Percentiles rank a stretch among this genome's conserved stretches.
Evolutionary conservation across 257 asterid species (phyloP).

Genomic region (Solanum chilense): DNA sequence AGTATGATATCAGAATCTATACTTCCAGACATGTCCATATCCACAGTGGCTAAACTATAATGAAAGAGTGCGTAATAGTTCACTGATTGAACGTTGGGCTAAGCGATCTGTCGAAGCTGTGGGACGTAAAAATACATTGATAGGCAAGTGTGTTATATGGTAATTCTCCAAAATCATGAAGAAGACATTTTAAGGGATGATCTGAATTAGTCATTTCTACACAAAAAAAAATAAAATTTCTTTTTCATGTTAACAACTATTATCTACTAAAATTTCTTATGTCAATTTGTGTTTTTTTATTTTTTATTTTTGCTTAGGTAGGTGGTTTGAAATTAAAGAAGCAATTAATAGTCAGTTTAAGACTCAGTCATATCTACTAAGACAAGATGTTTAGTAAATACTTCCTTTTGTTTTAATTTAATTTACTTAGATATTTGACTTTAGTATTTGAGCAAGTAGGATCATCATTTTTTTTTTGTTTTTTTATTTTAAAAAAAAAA

Average conservation of each 20-base stretch:
- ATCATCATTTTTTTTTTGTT: not conserved
- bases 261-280: not conserved
- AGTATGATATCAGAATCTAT: not conserved
- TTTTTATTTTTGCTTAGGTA: not conserved
- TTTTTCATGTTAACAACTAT: not conserved
- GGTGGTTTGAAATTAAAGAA: not conserved
- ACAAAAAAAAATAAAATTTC: not conserved
- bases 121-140: not conserved
- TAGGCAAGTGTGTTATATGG: not conserved
- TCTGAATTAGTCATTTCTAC: slow-evolving; percentile 22
- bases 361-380: not conserved
- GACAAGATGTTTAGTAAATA: not conserved
- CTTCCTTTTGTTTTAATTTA: not conserved
- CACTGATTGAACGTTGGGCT: not conserved
- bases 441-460: not conserved
- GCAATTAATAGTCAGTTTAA: not conserved
- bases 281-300: not conserved
- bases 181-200: not conserved
- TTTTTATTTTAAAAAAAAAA: no score
- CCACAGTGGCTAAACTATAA: not conserved
- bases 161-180: not conserved
- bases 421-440: not conserved
- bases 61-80: not conserved
- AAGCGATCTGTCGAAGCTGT: not conserved
- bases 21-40: not conserved